Evolutionary conservation across 257 asterid genomes (phyloP), one percentile per base, ranked within the genome.

Genomic region (Petrea volubilis): DNA sequence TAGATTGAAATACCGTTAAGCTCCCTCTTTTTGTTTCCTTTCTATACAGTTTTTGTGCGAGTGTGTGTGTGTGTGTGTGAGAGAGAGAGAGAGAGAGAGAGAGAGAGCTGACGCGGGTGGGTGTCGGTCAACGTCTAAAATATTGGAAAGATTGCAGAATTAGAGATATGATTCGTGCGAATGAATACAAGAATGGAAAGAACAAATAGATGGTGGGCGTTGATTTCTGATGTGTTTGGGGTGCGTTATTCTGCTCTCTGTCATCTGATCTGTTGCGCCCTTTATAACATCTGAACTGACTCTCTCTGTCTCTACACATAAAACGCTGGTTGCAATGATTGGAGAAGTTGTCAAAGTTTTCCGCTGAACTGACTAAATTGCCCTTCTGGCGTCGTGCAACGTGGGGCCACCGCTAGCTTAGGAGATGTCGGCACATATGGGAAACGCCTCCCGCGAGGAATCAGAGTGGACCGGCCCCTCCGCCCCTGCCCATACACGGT

Each of bases 321-420:
- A 23, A 62, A 50, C 31, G 60, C 28, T 31, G 68, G 63, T 53
- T 14, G 7, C 75, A 72, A 72, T 77, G 72, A 71, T 77, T 77
- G 25, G 70, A 24, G 14, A 52, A 53, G 38, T 44, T 13, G 67
- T 70, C 67, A 17, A 18, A 68, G n/a, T 21, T 18, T 0, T 51
- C 38, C 1, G 0, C 0, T 7, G 65, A 18, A 40, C 18, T 75
- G 74, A 68, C 67, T 28, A 29, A 14, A 21, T 43, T 41, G 76
- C 71, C 66, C 65, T 67, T 64, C 21, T 28, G 15, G 6, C 46
- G 13, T 67, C 60, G 50, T 40, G 67, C 57, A 41, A 68, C 73
- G 80, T 76, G 80, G 72, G 76, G 28, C 72, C 73, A 64, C 73
- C 68, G 63, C 67, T 70, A 60, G 41, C 68, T 1, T 5, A 15